Base-by-base conservation (phyloP, 2,329 filamentous ascomycete genomes). In the Aureobasidium sp. region DNA sequence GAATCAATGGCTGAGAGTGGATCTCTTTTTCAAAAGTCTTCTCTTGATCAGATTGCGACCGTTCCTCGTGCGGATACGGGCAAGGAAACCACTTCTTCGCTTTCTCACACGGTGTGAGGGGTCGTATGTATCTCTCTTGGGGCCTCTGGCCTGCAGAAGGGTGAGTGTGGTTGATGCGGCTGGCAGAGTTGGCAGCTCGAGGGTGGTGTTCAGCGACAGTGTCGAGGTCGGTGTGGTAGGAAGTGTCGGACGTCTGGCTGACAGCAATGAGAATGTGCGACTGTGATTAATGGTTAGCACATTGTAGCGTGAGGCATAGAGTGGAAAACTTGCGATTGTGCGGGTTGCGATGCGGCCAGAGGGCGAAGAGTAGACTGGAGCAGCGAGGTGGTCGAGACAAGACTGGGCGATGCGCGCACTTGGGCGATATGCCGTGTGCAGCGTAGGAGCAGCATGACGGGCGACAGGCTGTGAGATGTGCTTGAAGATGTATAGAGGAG, bases 91-190 rank as follows among this genome's bases (percentile, higher is more conserved):
- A 73, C 84, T 82, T 67, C 84, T 77, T 65, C 84, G 77, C 75
- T 87, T 87, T 70, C 85, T 77, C 46, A 85, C 81, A 48, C 79
- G 70, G 65, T 85, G 81, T 56, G 80, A 84, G 10, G 84, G 83
- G 61, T 82, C 82, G 69, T 79, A 86, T 46, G 84, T 87, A 63
- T 80, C 74, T 65, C 84, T 77, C 32, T 78, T 79, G 2, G 75
- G 77, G 66, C 75, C 76, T 44, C 78, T 73, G 26, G 79, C 73
- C 67, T 79, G 77, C 27, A 73, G 69, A 39, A 71, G 56, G n/a
- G 43, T 43, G 47, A 63, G 64, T 46, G 64, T 46, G 62, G 48
- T 53, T 36, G 61, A 44, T 27, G 56, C 39, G n/a, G 32, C 44
- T 46, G 57, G 46, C 24, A 51, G 36, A 60, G 39, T 44, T 34